Percentiles rank a stretch among this genome's conserved stretches.
Conservation (phyloP, 371 early-diverging fungal genomes). For the Mucor mucedo region DNA sequence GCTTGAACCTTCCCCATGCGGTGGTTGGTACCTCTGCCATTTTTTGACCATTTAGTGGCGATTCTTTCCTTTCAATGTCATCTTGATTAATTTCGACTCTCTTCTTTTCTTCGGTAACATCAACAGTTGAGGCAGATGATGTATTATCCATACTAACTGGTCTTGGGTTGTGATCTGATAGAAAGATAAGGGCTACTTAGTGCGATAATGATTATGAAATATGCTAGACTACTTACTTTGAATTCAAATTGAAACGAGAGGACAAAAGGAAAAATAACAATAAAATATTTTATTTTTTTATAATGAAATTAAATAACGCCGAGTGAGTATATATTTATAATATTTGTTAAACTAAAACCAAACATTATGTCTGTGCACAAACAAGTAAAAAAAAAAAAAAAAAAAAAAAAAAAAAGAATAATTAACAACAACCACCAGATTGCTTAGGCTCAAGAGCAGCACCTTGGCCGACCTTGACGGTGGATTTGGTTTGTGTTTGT, state of each 20-base stretch:
- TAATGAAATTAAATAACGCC: constrained; percentile 5
- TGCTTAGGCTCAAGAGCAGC: constrained; percentile 55
- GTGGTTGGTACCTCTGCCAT: not conserved
- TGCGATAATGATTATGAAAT: not conserved
- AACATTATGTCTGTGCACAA: too few species aligned
- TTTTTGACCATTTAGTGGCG: not conserved
- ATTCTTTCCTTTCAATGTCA: constrained; percentile 1
- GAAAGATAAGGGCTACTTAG: too few species aligned
- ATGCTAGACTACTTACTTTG: not conserved
- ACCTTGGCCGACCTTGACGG: constrained; percentile 57
- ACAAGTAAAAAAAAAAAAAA: not conserved
- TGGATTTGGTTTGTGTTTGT: constrained; percentile 43
- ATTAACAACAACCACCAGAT: constrained; percentile 60
- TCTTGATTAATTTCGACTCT: not conserved
- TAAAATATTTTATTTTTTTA: not conserved
- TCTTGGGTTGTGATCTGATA: not conserved
- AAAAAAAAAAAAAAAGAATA: not conserved
- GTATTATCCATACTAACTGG: constrained; percentile 2
- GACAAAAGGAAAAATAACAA: not conserved
- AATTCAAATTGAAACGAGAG: constrained; percentile 1
- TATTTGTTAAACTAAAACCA: too few species aligned
- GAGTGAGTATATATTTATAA: not conserved
- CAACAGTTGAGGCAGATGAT: not conserved
- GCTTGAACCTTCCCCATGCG: constrained; percentile 4
- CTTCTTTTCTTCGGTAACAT: not conserved